Percentiles rank a stretch among this genome's conserved stretches.
phyloP scores from a whole-genome alignment of 345 rosid genomes.

The Geranium brycei region DNA sequence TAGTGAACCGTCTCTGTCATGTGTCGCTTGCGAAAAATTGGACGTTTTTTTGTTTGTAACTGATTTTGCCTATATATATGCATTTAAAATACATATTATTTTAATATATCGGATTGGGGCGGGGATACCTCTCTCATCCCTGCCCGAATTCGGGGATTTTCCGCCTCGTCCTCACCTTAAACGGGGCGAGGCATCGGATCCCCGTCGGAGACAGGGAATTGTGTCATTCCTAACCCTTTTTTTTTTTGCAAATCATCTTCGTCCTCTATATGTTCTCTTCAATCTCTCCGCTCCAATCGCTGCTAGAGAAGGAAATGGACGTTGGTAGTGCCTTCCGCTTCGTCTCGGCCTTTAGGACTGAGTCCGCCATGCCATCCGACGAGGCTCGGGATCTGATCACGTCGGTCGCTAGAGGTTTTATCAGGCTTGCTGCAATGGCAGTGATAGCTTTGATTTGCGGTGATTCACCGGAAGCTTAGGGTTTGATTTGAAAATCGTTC shows the following conservation, averaged over 20 bases:
- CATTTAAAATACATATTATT: too few relatives aligned
- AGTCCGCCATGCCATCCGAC: constrained; percentile 6
- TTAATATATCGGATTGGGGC: too few relatives aligned
- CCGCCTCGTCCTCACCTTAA: too few relatives aligned
- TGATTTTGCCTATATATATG: too few relatives aligned
- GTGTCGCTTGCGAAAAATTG: too few relatives aligned
- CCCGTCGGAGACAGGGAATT: too few relatives aligned
- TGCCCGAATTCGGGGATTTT: too few relatives aligned
- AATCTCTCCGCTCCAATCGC: constrained; percentile 11
- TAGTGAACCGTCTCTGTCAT: too few relatives aligned
- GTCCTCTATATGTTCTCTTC: constrained; percentile 11
- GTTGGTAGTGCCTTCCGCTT: constrained; percentile 13
- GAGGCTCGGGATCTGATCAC: constrained; percentile 12
- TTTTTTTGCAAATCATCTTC: constrained; percentile 17
- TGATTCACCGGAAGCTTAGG: constrained; percentile 83
- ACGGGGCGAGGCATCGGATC: too few relatives aligned
- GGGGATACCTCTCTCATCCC: too few relatives aligned
- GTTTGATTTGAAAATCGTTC: constrained; percentile 79
- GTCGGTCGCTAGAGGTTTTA: constrained; percentile 29
- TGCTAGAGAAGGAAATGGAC: constrained; percentile 15
- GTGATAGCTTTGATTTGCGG: constrained; percentile 34
- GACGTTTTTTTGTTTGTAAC: too few relatives aligned
- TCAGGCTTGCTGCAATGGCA: constrained; percentile 42
- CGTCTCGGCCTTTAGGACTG: constrained; percentile 9
- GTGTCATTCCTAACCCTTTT: too few relatives aligned